phyloP scores from a whole-genome alignment of 2,329 filamentous ascomycete species.

The Colletotrichum tamarilloi region DNA sequence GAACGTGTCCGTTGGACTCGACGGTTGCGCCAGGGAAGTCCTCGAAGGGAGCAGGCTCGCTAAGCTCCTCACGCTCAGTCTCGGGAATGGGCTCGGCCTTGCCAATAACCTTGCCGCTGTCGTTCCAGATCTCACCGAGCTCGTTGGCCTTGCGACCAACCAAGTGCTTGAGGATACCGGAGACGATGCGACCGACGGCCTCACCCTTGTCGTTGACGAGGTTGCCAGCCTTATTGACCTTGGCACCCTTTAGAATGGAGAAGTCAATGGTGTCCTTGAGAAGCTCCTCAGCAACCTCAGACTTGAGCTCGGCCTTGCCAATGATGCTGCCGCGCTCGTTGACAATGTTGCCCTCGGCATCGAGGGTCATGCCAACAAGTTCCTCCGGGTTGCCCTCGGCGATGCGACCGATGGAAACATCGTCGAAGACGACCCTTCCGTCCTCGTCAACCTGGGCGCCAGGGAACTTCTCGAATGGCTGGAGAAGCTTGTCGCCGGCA shows the following conservation, averaged over 20 bases:
- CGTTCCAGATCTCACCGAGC: slow-evolving; percentile 77
- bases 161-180: slow-evolving; percentile 73
- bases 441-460: slow-evolving; percentile 49
- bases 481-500: slow-evolving; percentile 29
- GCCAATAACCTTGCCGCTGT: slow-evolving; percentile 75
- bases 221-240: slow-evolving; percentile 70
- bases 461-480: slow-evolving; percentile 50
- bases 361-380: slow-evolving; percentile 48
- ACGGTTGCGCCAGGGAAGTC: slow-evolving; percentile 67
- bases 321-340: slow-evolving; percentile 49
- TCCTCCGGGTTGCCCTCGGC: slow-evolving; percentile 50
- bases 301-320: slow-evolving; percentile 47
- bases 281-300: slow-evolving; percentile 44
- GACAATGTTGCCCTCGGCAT: slow-evolving; percentile 49
- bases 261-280: slow-evolving; percentile 51
- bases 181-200: slow-evolving; percentile 70
- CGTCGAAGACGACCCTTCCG: slow-evolving; percentile 50
- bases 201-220: slow-evolving; percentile 64
- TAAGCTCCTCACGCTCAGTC: slow-evolving; percentile 60
- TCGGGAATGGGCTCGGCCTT: slow-evolving; percentile 73
- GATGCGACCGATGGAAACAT: slow-evolving; percentile 50
- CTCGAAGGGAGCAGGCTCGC: slow-evolving; percentile 65
- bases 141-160: slow-evolving; percentile 73
- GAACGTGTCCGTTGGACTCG: slow-evolving; percentile 63
- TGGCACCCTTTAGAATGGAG: slow-evolving; percentile 62